phyloP scores from a whole-genome alignment of 2,329 filamentous ascomycete genomes.

The Diaporthe longicolla region DNA sequence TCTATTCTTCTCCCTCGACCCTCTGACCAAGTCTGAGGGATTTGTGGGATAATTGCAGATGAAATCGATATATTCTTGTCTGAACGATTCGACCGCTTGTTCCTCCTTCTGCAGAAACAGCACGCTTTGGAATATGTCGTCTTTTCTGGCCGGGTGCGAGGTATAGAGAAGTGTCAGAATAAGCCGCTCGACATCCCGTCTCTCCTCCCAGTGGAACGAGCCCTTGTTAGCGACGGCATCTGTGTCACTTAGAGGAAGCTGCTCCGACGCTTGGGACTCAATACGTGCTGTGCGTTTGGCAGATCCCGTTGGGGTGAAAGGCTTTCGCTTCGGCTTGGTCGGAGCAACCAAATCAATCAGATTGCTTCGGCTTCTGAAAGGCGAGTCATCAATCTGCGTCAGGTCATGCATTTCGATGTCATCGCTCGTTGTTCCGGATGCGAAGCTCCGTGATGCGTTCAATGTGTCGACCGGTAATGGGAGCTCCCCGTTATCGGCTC shows the following conservation, averaged over 20 bases:
- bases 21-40: neutral
- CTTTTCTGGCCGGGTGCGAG: slow-evolving; percentile 24
- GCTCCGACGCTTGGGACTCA: neutral
- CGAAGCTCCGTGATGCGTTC: slow-evolving; percentile 15
- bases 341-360: slow-evolving; percentile 18
- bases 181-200: slow-evolving; percentile 39
- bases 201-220: slow-evolving; percentile 37
- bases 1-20: slow-evolving; percentile 8
- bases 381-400: slow-evolving; percentile 29
- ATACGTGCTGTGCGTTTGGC: neutral
- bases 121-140: slow-evolving; percentile 25
- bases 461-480: no score
- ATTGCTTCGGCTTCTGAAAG: neutral
- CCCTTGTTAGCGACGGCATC: slow-evolving; percentile 41
- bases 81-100: neutral
- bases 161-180: slow-evolving; percentile 42
- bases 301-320: neutral
- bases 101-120: slow-evolving; percentile 19
- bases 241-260: slow-evolving; percentile 12
- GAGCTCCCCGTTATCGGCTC: slow-evolving; percentile 42
- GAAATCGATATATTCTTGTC: slow-evolving; percentile 6
- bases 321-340: slow-evolving; percentile 10
- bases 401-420: slow-evolving; percentile 38
- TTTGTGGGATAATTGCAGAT: neutral
- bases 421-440: neutral